Evolutionary conservation across 2,329 filamentous ascomycete genomes (phyloP).

Genomic region (Xylaria sp.): DNA sequence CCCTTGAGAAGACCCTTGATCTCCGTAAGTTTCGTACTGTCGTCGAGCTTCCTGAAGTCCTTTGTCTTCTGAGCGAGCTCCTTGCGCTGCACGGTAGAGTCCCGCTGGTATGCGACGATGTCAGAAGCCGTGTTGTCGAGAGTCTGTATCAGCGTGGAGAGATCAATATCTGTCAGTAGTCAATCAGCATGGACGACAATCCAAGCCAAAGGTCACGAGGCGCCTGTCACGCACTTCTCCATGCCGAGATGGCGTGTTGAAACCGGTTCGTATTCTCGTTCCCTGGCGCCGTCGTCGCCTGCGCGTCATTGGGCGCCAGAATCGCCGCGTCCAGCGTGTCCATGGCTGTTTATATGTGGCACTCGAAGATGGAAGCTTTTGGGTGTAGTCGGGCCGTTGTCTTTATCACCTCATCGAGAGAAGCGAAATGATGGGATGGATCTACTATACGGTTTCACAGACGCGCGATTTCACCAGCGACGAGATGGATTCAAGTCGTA

Average conservation of each 20-base stretch:
- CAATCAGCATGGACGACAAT: slow-evolving; percentile 21
- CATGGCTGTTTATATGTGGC: slow-evolving; percentile 18
- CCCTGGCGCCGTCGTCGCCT: slow-evolving; percentile 21
- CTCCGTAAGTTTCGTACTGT: slow-evolving; percentile 77
- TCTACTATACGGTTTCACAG: neutral
- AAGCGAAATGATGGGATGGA: neutral
- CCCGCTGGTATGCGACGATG: slow-evolving; percentile 85
- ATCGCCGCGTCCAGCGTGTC: slow-evolving; percentile 26
- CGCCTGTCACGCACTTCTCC: slow-evolving; percentile 65
- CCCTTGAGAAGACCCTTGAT: slow-evolving; percentile 87
- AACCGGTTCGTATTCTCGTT: slow-evolving; percentile 79
- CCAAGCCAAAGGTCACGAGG: slow-evolving; percentile 7
- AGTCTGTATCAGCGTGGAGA: slow-evolving; percentile 74
- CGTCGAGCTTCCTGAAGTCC: slow-evolving; percentile 87
- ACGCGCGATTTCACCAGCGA: neutral
- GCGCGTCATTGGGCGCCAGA: slow-evolving; percentile 22
- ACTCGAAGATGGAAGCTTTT: slow-evolving; percentile 20
- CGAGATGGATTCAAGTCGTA: neutral
- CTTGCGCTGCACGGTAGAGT: slow-evolving; percentile 93
- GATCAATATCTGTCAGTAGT: slow-evolving; percentile 65
- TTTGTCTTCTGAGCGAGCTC: slow-evolving; percentile 99
- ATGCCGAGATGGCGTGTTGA: slow-evolving; percentile 89
- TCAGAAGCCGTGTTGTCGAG: slow-evolving; percentile 94
- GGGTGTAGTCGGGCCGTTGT: slow-evolving; percentile 16
- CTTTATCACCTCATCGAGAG: slow-evolving; percentile 24